Evolutionary conservation across 2,329 filamentous ascomycete genomes (phyloP), one percentile per base, ranked within the genome.

Genomic region (Camptophora hylomeconis): DNA sequence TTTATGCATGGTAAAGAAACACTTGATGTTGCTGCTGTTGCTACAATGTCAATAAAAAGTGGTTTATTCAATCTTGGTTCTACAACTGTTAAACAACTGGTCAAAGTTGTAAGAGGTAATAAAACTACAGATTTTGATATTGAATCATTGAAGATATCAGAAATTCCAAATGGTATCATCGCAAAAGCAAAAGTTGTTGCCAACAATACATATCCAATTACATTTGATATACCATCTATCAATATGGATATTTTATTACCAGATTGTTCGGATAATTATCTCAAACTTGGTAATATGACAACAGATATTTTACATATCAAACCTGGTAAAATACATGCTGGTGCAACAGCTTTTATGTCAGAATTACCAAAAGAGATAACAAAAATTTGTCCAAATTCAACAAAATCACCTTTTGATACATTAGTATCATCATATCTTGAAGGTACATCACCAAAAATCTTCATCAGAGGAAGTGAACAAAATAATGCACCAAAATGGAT

Each of bases 161-260:
- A 98, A 51, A 54, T 65, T 24, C 56, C 65, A 26, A 69, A 67
- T 39, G 80, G 75, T 8, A 78, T 98, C 61, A 77, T 72, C 24
- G 84, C 80, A 23, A 80, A 93, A 54, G 75, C 84, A 16, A 72
- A 80, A 18, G 52, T 93, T 16, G 62, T 67, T 8, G 64, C 82
- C 15, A 63, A 69, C 45, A 92, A 95, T 52, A 62, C 74, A 30
- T 92, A 82, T 46, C 82, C 84, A 1, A 53, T 98, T 28, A 69
- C 75, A 34, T 60, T 94, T 30, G 68, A 72, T 13, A 61, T 94
- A 12, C 89, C 89, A 8, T 64, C 78, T 20, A 72, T 95, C 33
- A 75, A 72, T 1, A 94, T 95, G 47, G 75, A 86, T 38, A 72
- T 95, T 17, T 62, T 93, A 25, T 75, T 95, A 5, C 76, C 82